These are phyloP conservation scores for Backusella mclennaniae DNA, from an alignment of 192 early-diverging fungal species.

Conservation along the genomic window DNA sequence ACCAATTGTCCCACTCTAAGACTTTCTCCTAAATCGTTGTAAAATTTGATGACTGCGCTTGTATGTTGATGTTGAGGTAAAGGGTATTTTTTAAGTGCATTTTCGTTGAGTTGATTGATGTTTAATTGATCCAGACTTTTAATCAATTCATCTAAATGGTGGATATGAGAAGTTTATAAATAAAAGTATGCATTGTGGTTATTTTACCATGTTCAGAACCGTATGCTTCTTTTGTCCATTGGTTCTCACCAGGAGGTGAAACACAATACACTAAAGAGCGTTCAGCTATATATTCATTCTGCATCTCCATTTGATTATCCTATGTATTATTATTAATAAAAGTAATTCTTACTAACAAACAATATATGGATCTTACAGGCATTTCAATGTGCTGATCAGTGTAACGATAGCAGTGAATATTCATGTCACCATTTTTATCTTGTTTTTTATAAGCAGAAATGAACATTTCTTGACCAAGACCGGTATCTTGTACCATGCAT, in stretches of 20 bases:
- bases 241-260: conserved; percentile 65
- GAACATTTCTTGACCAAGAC: conserved; percentile 67
- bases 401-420: conserved; percentile 40
- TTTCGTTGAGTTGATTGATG: conserved; percentile 14
- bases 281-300: conserved; percentile 43
- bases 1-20: conserved; percentile 58
- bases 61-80: conserved; percentile 54
- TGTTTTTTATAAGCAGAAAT: conserved; percentile 34
- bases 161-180: neutral
- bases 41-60: conserved; percentile 61
- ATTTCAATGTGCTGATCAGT: conserved; percentile 39
- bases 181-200: neutral
- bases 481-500: conserved; percentile 82
- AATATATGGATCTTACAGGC: conserved; percentile 19
- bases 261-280: conserved; percentile 68
- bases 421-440: conserved; percentile 13
- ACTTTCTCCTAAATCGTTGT: conserved; percentile 26
- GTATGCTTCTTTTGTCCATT: conserved; percentile 54
- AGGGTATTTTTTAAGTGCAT: conserved; percentile 52
- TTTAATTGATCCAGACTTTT: conserved; percentile 9
- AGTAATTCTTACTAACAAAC: neutral
- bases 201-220: neutral
- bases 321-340: no score
- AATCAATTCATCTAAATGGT: neutral
- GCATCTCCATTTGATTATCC: conserved; percentile 7